Evolutionary conservation across 805 yeast species (phyloP), one percentile per base, ranked within the genome.

Genomic region (Candida alai): DNA sequence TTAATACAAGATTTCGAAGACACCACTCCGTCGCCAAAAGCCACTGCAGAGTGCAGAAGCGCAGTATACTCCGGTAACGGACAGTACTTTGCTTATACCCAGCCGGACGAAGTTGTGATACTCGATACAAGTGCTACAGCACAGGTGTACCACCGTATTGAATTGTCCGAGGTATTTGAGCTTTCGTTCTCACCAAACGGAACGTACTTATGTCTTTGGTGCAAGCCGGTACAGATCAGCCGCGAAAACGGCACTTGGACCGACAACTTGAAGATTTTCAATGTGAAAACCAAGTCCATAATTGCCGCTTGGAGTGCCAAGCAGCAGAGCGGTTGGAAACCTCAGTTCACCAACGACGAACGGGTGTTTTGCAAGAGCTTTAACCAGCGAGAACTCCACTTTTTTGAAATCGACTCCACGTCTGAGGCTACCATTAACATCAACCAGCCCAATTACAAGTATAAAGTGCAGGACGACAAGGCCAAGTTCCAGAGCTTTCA

Each of bases 171-270:
- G 43, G 84, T 80, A 12, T 78, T 80, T 50, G 97, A 93, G 54
- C 55, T 93, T 48, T 76, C 78, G 41, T 88, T 93, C 57, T 85
- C 96, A n/a, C 95, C 97, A 7, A 68, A 75, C 30, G 97, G 96
- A 11, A 76, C 78, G 29, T 89, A 70, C 52, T 60, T 93, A 43
- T 76, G 85, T 43, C 77, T 95, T 24, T 93, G 97, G 96, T 87
- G 87, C 47, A 85, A 87, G 52, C 95, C 97, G 4, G 63, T 74
- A 31, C 74, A 80, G 48, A 40, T 63, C 40, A 68, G 76, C 48
- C 78, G 75, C 47, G 87, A 77, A 40, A 68, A 78, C 33, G 89
- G 94, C 30, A 76, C 80, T 51, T 84, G 78, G 73, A 74, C 69
- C 41, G 78, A 86, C 42, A 93, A 93, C 60, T 86, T 90, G 43